Base-by-base conservation (phyloP, 371 early-diverging fungal species). In the Lichtheimia corymbifera region DNA sequence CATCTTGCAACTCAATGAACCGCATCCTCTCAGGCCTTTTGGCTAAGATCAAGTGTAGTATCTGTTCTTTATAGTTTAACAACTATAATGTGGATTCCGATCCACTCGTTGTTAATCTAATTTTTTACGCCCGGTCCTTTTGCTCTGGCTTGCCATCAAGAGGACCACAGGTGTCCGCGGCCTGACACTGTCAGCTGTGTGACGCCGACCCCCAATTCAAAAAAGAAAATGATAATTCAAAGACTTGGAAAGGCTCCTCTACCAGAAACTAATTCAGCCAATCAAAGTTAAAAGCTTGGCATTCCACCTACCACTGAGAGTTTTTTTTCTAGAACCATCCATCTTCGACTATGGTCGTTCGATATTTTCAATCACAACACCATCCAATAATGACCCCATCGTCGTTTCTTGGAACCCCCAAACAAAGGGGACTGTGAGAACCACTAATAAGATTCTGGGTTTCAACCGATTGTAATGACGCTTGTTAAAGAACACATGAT, bases 31-130 rank as follows among this genome's bases (percentile, higher is more conserved):
- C 84, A 79, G 79, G 83, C 83, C 82, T 79, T 71, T 79, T 83
- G 83, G 86, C 86, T 86, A 81, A 82, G 86, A 86, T 86, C 86
- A 86, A 86, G 86, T 86, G 86, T 86, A 86, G 86, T 86, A 86
- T 86, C 86, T 86, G 86, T 86, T 86, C 84, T 84, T 81, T 79
- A 76, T 77, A 86, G 86, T 76, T 71, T 86, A 79, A 86, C 67
- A 82, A 66, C 86, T 86, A 77, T 70, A 78, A 81, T 70, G 70
- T 58, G 66, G 59, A 50, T 72, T 71, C 65, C 49, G 79, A 62
- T 55, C 63, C 54, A 62, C 65, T 60, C 59, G 62, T 67, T 68
- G 67, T 78, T 77, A 81, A 74, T 66, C 75, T 68, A 71, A 77
- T 82, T 79, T 82, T 79, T 80, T 63, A 41, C 63, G 58, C 58